Evolutionary conservation across 306 rosid genomes (phyloP).

Genomic region (Prosopis cineraria): DNA sequence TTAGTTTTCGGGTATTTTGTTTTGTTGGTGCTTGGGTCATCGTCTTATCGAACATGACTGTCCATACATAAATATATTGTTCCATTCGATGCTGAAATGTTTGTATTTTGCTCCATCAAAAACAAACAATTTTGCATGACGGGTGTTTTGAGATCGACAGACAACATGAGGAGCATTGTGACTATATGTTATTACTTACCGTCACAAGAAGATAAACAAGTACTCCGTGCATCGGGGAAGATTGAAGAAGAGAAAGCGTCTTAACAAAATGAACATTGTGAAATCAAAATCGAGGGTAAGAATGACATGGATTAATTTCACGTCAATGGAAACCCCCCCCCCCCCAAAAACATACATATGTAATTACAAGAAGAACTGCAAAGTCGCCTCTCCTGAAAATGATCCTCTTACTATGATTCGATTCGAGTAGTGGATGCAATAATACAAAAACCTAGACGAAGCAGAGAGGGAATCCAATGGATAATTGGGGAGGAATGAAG

Average conservation of each 20-base stretch:
- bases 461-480: background rate
- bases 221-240: background rate
- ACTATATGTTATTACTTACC: no score
- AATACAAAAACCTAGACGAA: conserved; percentile 15
- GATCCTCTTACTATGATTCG: conserved; percentile 32
- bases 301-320: background rate
- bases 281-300: background rate
- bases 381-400: conserved; percentile 21
- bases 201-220: no score
- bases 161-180: no score
- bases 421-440: conserved; percentile 5
- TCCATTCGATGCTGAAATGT: background rate
- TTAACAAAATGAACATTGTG: background rate
- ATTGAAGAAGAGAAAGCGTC: background rate
- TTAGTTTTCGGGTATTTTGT: background rate
- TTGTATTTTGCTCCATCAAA: background rate
- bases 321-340: conserved; percentile 2
- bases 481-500: background rate
- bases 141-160: background rate
- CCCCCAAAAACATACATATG: no score
- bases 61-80: background rate
- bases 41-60: background rate
- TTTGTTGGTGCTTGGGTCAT: background rate
- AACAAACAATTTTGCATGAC: background rate
- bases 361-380: conserved; percentile 15